Evolutionary conservation across 371 early-diverging fungal species (phyloP), one percentile per base, ranked within the genome.

Genomic region (Mucor indicus): DNA sequence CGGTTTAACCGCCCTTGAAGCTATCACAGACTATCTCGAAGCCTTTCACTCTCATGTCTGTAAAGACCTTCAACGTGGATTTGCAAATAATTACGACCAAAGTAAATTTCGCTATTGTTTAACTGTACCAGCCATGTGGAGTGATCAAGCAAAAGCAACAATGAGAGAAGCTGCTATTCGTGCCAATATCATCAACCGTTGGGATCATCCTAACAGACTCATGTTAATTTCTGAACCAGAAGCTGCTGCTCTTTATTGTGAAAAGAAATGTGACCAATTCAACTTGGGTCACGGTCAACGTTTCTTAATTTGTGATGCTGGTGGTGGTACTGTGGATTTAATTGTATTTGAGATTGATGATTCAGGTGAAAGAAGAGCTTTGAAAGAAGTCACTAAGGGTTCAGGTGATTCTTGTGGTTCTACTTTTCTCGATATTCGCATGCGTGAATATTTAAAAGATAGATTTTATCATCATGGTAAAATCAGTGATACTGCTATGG

Each of bases 251-350:
- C 50, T 74, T 23, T 74, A 69, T 38, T 74, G 75, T 53, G 75
- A 74, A 50, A 68, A 69, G 38, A 70, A 74, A 23, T 65, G 68
- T 27, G 75, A 70, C 12, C 75, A 70, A 31, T 74, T 70, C 38
- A 69, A 70, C 31, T 46, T 74, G 11, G 71, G 69, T 9, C 71
- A 70, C 48, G 66, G 64, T 20, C 70, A 70, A 37, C 68, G 70
- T 11, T 83, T 83, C 56, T 78, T 83, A 73, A 80, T 83, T 40
- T 79, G 79, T 51, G 83, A 83, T 62, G 81, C 81, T 25, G 83
- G 83, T 54, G 83, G 83, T 52, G 81, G 83, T 44, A 83, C 83
- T 4, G 81, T 83, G 1, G 83, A 83, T 61, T 43, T 83, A 45
- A 80, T 75, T 44, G 74, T 69, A 13, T 67, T 73, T 49, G 70